Percentiles rank a stretch among this genome's conserved stretches.
These are phyloP conservation scores for Coniella vitis DNA, from an alignment of 2,329 filamentous ascomycete genomes.

Conservation along the genomic window DNA sequence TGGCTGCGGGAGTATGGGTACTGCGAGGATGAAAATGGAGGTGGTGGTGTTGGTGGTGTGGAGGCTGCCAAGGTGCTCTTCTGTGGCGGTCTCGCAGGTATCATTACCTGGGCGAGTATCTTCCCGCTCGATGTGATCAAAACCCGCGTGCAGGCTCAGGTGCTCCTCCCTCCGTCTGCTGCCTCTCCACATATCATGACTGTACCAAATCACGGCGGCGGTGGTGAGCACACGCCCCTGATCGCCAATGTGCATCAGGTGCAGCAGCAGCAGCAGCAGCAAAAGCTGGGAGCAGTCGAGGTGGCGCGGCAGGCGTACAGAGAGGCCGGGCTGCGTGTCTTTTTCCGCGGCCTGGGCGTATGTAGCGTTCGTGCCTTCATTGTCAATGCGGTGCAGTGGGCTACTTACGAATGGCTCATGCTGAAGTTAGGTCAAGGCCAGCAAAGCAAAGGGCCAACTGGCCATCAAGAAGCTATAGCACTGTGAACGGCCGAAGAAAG, in stretches of 20 bases:
- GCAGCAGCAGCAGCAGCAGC: conserved; percentile 5
- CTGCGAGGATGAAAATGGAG: not conserved
- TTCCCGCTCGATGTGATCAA: conserved; percentile 92
- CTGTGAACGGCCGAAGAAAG: not conserved
- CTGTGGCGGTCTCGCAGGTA: conserved; percentile 80
- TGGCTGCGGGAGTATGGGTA: conserved; percentile 1
- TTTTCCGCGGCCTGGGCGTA: conserved; percentile 69
- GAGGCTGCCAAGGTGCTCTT: conserved; percentile 61
- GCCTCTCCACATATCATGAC: conserved; percentile 18
- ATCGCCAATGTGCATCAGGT: conserved; percentile 11
- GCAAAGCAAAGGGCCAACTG: not conserved
- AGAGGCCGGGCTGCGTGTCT: conserved; percentile 52
- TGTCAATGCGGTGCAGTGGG: conserved; percentile 92
- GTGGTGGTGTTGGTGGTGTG: conserved; percentile 24
- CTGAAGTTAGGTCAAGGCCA: conserved; percentile 37
- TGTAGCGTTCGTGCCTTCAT: conserved; percentile 84
- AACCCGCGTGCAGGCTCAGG: conserved; percentile 79
- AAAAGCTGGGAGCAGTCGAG: conserved; percentile 48
- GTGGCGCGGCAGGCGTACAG: conserved; percentile 62
- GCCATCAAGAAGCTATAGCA: not conserved
- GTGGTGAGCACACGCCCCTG: conserved; percentile 20
- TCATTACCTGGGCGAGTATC: conserved; percentile 82
- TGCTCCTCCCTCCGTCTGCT: conserved; percentile 19
- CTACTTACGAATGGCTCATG: conserved; percentile 87
- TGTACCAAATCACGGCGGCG: conserved; percentile 7